These are phyloP conservation scores for Nicotiana tabacum DNA, from an alignment of 257 asterid species.

Conservation along the genomic window DNA sequence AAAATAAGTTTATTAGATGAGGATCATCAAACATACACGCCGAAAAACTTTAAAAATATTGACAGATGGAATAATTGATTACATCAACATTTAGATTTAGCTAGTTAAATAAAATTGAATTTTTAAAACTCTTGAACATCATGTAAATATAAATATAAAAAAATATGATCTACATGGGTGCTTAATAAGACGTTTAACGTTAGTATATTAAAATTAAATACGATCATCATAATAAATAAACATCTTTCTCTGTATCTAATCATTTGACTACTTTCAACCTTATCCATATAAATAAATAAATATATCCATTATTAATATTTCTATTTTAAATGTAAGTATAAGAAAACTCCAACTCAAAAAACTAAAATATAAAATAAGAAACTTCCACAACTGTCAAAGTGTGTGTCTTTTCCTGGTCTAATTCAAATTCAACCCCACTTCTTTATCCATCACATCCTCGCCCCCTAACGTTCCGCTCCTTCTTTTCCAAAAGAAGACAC, in stretches of 20 bases:
- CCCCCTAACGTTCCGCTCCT: background rate
- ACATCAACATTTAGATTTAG: too few relatives aligned
- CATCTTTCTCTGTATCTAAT: background rate
- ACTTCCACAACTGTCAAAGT: background rate
- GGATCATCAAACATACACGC: too few relatives aligned
- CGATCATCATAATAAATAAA: background rate
- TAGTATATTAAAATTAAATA: background rate
- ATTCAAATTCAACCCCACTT: constrained; percentile 18
- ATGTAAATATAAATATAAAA: too few relatives aligned
- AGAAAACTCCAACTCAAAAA: background rate
- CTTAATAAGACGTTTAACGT: too few relatives aligned
- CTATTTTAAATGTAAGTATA: background rate
- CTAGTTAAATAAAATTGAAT: too few relatives aligned
- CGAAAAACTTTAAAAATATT: too few relatives aligned
- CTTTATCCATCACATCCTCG: constrained; percentile 17
- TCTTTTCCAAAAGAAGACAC: background rate
- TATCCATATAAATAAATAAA: background rate
- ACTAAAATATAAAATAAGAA: background rate
- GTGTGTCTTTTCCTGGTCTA: constrained; percentile 10
- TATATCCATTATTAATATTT: background rate
- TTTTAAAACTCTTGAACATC: too few relatives aligned
- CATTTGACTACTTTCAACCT: constrained; percentile 2
- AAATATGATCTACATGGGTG: too few relatives aligned
- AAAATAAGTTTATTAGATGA: too few relatives aligned
- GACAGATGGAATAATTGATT: too few relatives aligned